Evolutionary conservation across 2,329 filamentous ascomycete species (phyloP).

Genomic region (Dothidotthia symphoricarpi): DNA sequence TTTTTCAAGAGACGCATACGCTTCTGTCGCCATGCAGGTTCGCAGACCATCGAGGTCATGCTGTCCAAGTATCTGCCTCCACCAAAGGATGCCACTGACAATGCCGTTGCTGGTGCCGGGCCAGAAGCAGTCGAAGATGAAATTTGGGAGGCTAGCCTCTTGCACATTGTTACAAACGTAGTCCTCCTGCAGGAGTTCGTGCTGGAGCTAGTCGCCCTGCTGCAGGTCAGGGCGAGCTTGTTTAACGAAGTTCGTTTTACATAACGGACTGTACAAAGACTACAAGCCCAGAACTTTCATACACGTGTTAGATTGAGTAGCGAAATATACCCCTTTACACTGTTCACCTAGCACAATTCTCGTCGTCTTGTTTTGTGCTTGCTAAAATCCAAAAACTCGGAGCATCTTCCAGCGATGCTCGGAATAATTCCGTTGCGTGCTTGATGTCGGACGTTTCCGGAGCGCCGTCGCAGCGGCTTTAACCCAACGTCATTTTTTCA

Average conservation of each 20-base stretch:
- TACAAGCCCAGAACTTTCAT: constrained; percentile 1
- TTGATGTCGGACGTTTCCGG: too few species aligned
- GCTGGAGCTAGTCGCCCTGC: constrained; percentile 49
- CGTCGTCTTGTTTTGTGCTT: too few species aligned
- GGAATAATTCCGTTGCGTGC: too few species aligned
- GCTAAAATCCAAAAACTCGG: too few species aligned
- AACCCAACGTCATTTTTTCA: constrained; percentile 37
- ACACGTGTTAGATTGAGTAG: constrained; percentile 10
- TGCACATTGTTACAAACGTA: constrained; percentile 53
- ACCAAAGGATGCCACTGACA: constrained; percentile 25
- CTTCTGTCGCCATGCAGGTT: constrained; percentile 30
- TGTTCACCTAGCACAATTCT: too few species aligned
- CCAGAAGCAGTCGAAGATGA: constrained; percentile 24
- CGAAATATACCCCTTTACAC: constrained; percentile 24
- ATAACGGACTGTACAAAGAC: constrained; percentile 12
- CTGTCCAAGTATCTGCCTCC: constrained; percentile 38
- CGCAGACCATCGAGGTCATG: constrained; percentile 34
- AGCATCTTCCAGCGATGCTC: too few species aligned
- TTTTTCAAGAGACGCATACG: constrained; percentile 38
- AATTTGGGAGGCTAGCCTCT: constrained; percentile 45
- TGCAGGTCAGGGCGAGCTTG: constrained; percentile 51
- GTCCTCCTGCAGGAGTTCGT: constrained; percentile 53
- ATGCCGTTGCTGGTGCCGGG: constrained; percentile 17
- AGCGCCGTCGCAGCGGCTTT: constrained; percentile 7
- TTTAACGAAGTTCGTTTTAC: constrained; percentile 48